phyloP scores from a whole-genome alignment of 2,329 filamentous ascomycete genomes.

The Epichloe sibirici region DNA sequence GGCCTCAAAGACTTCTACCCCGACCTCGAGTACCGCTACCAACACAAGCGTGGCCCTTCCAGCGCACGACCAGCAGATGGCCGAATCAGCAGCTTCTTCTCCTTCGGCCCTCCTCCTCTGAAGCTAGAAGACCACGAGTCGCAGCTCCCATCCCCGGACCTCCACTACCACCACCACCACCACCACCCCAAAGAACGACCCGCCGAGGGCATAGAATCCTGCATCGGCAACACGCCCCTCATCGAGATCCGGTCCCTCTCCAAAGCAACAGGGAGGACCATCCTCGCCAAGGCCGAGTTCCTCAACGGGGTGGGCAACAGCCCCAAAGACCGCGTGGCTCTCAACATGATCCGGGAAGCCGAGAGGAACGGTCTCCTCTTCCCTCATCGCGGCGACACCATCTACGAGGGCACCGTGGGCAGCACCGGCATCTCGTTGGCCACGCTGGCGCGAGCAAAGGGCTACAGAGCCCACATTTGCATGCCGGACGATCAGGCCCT shows the following conservation, averaged over 20 bases:
- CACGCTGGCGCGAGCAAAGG: constrained; percentile 72
- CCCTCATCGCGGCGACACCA: constrained; percentile 76
- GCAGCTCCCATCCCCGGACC: neutral
- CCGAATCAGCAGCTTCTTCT: constrained; percentile 31
- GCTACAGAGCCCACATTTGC: constrained; percentile 89
- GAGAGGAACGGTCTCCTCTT: constrained; percentile 65
- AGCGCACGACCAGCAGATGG: constrained; percentile 3
- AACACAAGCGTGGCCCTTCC: constrained; percentile 25
- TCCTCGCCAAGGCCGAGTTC: constrained; percentile 91
- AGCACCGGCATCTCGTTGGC: constrained; percentile 94
- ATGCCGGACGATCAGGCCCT: constrained; percentile 86
- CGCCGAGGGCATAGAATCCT: constrained; percentile 70
- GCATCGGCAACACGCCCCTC: constrained; percentile 87
- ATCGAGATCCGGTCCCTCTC: constrained; percentile 78
- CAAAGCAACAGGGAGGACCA: constrained; percentile 74
- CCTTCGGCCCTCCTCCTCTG: constrained; percentile 32
- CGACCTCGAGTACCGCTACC: constrained; percentile 55
- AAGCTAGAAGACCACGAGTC: constrained; percentile 44
- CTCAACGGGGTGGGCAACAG: constrained; percentile 89
- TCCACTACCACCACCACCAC: neutral
- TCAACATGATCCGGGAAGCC: constrained; percentile 75
- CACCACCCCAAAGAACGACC: neutral
- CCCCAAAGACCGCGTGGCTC: constrained; percentile 88
- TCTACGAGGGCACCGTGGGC: constrained; percentile 95
- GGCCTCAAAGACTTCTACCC: constrained; percentile 72